Evolutionary conservation across 176 grass and related monocot genomes (phyloP), one percentile per base, ranked within the genome.

Genomic region (Poa annua): DNA sequence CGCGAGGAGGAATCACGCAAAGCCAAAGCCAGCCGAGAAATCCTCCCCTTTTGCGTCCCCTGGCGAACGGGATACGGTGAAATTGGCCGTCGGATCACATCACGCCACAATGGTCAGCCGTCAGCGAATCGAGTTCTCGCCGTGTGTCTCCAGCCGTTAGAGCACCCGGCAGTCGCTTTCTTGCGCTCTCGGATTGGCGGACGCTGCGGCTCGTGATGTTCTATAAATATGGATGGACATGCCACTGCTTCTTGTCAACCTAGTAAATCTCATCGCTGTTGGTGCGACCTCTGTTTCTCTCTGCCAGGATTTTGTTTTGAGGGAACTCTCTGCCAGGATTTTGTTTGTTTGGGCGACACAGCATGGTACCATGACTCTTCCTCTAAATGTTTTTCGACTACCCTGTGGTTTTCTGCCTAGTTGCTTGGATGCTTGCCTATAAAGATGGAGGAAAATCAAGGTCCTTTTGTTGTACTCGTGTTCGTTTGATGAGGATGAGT

Each of bases 51-150:
- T 75, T 48, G 29, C 4, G 3, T 32, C 29, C 22, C 33, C 35
- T 4, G 1, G 63, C 19, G 64, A 54, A 55, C 52, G n/a, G 73
- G 56, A 50, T 57, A 19, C 19, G 20, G 61, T 34, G 7, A 49
- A 49, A 83, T 25, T 3, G 54, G 34, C 13, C 64, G 65, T 86
- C 44, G 3, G 60, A 63, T 32, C 25, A 63, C 60, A 64, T 64
- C 61, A 41, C 1, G 8, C 39, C 39, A 33, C 64, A 16, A 39
- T 59, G 39, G 80, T 69, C 51, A 75, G 84, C 67, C 29, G 80
- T 69, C 51, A 75, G 84, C 67, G 84, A 83, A 87, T 86, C 84
- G 75, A 80, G 80, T 90, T 83, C 81, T 64, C 24, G 16, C 54
- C 14, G 26, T 50, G 38, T 21, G 74, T 79, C 66, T 74, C 29